Evolutionary conservation across 257 asterid genomes (phyloP).

Genomic region (Solanum commersonii): DNA sequence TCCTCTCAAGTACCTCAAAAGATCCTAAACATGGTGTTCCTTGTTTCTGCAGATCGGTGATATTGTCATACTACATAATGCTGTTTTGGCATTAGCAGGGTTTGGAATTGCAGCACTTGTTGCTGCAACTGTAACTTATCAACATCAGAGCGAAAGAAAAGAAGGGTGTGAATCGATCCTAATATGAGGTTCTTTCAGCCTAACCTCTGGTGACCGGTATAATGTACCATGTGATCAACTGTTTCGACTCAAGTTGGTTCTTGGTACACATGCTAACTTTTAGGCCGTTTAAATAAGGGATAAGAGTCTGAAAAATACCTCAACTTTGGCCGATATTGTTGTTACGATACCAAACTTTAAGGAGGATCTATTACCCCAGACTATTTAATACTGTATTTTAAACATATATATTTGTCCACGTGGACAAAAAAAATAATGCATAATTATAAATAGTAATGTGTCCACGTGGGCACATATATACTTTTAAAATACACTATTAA

Average conservation of each 20-base stretch:
- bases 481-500: no score
- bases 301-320: no score
- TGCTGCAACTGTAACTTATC: slow-evolving; percentile 9
- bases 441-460: no score
- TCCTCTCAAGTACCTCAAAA: background rate
- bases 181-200: slow-evolving; percentile 1
- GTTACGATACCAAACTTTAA: no score
- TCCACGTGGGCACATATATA: no score
- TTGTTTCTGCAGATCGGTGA: slow-evolving; percentile 23
- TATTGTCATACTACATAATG: background rate
- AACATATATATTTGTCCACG: no score
- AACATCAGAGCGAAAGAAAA: slow-evolving; percentile 11
- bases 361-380: no score
- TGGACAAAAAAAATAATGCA: no score
- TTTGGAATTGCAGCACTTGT: slow-evolving; percentile 17
- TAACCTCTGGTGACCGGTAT: background rate
- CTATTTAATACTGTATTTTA: no score
- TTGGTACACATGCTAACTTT: background rate
- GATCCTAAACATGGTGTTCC: background rate
- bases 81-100: slow-evolving; percentile 20
- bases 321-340: no score
- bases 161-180: slow-evolving; percentile 32
- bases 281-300: no score
- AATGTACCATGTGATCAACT: background rate
- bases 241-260: background rate